Conservation (phyloP, 2,329 filamentous ascomycete genomes). For the Botrytis elliptica region DNA sequence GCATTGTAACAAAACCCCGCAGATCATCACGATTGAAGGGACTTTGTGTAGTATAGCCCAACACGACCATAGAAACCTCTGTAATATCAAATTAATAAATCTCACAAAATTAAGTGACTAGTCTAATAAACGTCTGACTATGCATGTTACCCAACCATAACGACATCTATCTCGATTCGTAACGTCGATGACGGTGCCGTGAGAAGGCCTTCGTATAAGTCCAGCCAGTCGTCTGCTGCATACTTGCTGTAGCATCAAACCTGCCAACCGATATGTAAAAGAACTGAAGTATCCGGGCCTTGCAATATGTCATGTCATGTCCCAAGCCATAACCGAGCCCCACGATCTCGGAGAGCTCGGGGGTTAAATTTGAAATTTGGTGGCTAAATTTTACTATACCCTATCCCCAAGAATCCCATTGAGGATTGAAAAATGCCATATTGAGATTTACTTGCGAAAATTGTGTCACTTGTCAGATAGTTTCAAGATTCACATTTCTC, state of each 20-base stretch:
- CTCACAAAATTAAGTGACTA: background rate
- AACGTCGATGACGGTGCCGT: background rate
- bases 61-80: background rate
- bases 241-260: background rate
- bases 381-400: background rate
- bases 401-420: background rate
- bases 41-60: background rate
- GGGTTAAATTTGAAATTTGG: background rate
- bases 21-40: constrained; percentile 16
- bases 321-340: background rate
- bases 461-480: background rate
- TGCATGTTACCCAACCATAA: background rate
- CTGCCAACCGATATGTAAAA: background rate
- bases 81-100: background rate
- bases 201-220: background rate
- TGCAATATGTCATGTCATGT: background rate
- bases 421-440: background rate
- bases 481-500: constrained; percentile 2
- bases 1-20: constrained; percentile 18
- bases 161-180: background rate
- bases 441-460: constrained; percentile 4
- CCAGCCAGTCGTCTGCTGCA: background rate
- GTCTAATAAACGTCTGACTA: background rate
- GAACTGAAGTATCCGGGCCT: background rate
- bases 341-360: background rate